Evolutionary conservation across 2,329 filamentous ascomycete genomes (phyloP), one percentile per base, ranked within the genome.

Genomic region (Mycosphaerelloides madeirae): DNA sequence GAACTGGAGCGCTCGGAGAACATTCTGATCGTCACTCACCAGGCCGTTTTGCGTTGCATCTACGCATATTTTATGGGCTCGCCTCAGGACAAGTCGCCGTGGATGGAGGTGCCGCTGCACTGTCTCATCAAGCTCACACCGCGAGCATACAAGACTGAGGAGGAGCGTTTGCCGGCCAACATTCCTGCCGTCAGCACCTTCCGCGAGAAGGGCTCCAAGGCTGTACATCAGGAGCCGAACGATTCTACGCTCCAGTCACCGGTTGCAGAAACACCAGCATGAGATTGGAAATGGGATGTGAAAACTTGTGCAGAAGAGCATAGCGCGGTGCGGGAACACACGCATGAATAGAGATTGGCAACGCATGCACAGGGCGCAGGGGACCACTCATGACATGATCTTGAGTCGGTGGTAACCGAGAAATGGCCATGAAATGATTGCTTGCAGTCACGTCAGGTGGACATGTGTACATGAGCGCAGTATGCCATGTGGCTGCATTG

Each of bases 21-120:
- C 63, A 95, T 98, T 55, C 81, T 98, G 49, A 97, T 98, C 57
- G 89, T 98, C 50, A 97, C 93, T 3, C 93, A 98, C 66, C 93
- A 98, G 70, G 93, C 93, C 12, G 91, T 98, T 28, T 75, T 98
- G 51, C 82, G 93, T 48, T 98, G 93, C 73, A 95, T 98, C 60
- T 98, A 97, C 64, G 88, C 93, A 22, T 98, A 98, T 68, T 98
- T 97, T 67, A 95, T 96, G 85, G 95, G 97, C 61, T 88, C 93
- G 60, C 84, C 88, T 43, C 93, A 97, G 68, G 83, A 90, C 58
- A 80, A 87, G 68, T 93, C 86, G 55, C 93, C 93, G 0, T 98
- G 93, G 93, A 95, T 97, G 86, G 91, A 96, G 61, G 93, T 98
- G 7, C 93, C 93, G 6, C 76, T 98, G 49, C 93, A 98, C 67